Evolutionary conservation across 176 grass and related monocot species (phyloP), one percentile per base, ranked within the genome.

Genomic region (Phoenix roebelenii): DNA sequence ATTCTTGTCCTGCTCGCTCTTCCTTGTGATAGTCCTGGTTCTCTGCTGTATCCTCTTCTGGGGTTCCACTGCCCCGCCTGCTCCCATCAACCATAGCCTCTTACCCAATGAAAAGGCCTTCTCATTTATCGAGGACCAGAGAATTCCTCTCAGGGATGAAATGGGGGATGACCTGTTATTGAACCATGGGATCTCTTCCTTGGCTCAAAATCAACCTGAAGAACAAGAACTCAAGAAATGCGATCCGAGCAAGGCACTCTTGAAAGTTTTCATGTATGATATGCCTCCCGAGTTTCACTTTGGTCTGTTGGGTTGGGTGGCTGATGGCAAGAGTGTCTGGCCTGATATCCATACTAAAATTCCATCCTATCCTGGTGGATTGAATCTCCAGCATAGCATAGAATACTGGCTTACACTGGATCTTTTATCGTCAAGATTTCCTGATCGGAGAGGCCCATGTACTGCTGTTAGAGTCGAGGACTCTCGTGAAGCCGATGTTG

Each of bases 211-310:
- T 39, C 7, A n/a, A 20, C 18, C 18, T 2, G 16, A 15, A 16
- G 52, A 56, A 22, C 18, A 39, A 39, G 26, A 23, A 10, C n/a
- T 23, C n/a, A 15, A 44, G 0, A 51, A 16, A 16, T 68, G 65
- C 39, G 28, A 68, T 68, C 65, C 52, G 6, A 68, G 52, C 25
- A 68, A 68, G 18, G 52, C 65, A 2, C 16, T 68, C 4, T 55
- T 68, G 12, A 68, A 57, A n/a, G 65, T 68, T 14, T 68, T 68
- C 52, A 68, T 68, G 65, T 68, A 68, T 68, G 52, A 68, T 44
- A 22, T 68, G 65, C 65, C 65, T 15, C 51, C 28, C 15, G 65
- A 68, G 52, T 68, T 68, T 39, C 65, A 68, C 25, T 68, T 68
- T 68, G 52, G 52, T 39, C 52, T 68, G 6, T 39, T 68, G 28